phyloP scores from a whole-genome alignment of 495 filamentous ascomycete genomes.

The Schizothecium vesticola region DNA sequence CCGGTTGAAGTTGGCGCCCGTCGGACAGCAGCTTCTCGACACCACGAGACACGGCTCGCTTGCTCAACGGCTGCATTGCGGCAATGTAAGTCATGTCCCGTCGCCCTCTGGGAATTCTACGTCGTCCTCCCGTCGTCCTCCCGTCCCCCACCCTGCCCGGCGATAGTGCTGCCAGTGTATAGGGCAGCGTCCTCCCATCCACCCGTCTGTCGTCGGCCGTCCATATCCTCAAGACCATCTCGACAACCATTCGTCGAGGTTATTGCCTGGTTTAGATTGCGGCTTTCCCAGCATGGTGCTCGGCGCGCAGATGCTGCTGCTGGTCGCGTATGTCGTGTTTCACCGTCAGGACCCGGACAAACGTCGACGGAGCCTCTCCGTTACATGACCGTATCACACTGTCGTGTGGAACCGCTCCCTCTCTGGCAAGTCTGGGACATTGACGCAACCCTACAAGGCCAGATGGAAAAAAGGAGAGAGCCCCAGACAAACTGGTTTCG shows the following conservation, averaged over 20 bases:
- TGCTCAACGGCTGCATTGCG: slow-evolving; percentile 9
- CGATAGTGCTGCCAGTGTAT: neutral
- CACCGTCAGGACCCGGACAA: neutral
- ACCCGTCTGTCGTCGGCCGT: neutral
- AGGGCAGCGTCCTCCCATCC: no score
- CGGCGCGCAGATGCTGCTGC: neutral
- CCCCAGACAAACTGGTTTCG: neutral
- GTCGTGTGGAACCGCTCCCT: neutral
- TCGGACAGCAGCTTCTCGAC: neutral
- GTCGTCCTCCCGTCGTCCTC: neutral
- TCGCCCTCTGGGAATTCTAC: neutral
- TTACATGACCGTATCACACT: neutral
- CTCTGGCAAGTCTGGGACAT: neutral
- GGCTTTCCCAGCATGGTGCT: neutral
- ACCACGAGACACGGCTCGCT: slow-evolving; percentile 5
- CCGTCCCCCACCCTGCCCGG: neutral
- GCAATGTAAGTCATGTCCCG: slow-evolving; percentile 14
- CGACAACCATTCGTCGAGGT: neutral
- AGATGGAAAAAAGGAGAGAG: neutral
- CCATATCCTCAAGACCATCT: neutral
- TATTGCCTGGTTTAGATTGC: neutral
- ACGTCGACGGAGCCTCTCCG: neutral
- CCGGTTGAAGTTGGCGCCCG: neutral
- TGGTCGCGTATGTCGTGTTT: neutral
- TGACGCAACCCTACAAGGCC: neutral